Base-by-base conservation (phyloP, 176 grass and related monocot species). In the Zoysia japonica region DNA sequence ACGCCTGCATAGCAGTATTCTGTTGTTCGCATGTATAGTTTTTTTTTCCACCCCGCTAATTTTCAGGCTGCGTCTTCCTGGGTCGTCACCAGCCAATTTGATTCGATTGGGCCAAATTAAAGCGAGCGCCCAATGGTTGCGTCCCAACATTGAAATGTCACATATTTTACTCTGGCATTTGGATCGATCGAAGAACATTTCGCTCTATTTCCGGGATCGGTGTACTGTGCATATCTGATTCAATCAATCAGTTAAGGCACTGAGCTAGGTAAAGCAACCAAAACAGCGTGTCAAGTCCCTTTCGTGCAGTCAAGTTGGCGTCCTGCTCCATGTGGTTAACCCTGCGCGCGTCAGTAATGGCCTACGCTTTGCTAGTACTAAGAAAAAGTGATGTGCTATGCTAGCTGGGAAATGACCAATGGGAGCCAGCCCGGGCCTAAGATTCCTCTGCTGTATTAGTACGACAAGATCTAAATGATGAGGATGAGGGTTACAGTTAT, bases 151-250 rank as follows among this genome's bases (percentile, higher is more conserved):
- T 77, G 39, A 89, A 78, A 82, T 89, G 87, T 73, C 83, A 73
- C 54, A 55, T 78, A 72, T 85, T 85, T 85, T 82, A 82, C 61
- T 89, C 61, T 78, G 87, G 78, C 87, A 89, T 89, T 85, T 72
- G 82, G 82, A 72, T 72, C 67, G 3, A 71, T 61, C 72, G 38
- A 65, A 16, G 47, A 54, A 50, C 16, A 17, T 47, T 71, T 40
- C 35, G 2, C 9, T 66, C n/a, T 46, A n/a, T 81, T 88, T 55
- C 54, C n/a, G 68, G 74, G 75, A 67, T 76, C 3, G 9, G 11
- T 6, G 17, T 6, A 56, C 28, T 81, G 82, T 71, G 80, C 64
- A 77, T 53, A 89, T 62, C 41, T 65, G 12, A 28, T 61, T 68
- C 14, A 61, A 64, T 70, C 72, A 48, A 51, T 82, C 20, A 62